Conservation (phyloP, 2,329 filamentous ascomycete genomes). For the Diaporthe velutina region DNA sequence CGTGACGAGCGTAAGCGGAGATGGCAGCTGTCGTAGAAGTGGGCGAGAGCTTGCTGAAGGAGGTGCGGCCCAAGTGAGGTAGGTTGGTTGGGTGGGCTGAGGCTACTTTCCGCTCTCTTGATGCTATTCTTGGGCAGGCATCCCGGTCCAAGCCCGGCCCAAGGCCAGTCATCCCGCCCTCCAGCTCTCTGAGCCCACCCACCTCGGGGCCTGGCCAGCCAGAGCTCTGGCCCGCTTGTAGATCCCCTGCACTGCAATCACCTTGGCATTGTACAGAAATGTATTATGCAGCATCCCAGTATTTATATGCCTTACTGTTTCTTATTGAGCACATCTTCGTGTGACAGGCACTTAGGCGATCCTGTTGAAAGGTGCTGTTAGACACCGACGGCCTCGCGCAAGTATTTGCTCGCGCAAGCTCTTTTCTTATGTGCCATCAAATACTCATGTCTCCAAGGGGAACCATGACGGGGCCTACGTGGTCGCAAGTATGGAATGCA, state of each 20-base stretch:
- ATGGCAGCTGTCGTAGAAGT: neutral
- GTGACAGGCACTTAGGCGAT: neutral
- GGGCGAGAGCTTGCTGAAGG: constrained; percentile 9
- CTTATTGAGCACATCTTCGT: neutral
- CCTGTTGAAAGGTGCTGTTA: neutral
- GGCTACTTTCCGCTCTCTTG: constrained; percentile 12
- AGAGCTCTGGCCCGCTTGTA: constrained; percentile 17
- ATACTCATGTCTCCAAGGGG: neutral
- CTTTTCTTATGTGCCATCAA: neutral
- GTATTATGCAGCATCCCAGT: neutral
- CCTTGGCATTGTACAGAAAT: neutral
- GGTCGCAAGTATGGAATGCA: neutral
- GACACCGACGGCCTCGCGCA: neutral
- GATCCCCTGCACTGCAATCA: neutral
- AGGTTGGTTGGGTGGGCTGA: constrained; percentile 28
- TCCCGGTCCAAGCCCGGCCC: constrained; percentile 10
- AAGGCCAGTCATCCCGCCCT: neutral
- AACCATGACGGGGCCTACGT: neutral
- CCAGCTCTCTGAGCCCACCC: constrained; percentile 5
- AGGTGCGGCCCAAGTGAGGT: constrained; percentile 8
- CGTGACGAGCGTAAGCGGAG: neutral
- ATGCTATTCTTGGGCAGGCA: constrained; percentile 40
- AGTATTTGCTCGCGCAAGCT: neutral
- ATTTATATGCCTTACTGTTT: neutral
- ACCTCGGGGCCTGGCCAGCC: constrained; percentile 2